A percentile compares a stretch with the other conserved stretches of the same genome.
Conservation (phyloP, 768 basidiomycete genomes). For the Mycena vitilis region DNA sequence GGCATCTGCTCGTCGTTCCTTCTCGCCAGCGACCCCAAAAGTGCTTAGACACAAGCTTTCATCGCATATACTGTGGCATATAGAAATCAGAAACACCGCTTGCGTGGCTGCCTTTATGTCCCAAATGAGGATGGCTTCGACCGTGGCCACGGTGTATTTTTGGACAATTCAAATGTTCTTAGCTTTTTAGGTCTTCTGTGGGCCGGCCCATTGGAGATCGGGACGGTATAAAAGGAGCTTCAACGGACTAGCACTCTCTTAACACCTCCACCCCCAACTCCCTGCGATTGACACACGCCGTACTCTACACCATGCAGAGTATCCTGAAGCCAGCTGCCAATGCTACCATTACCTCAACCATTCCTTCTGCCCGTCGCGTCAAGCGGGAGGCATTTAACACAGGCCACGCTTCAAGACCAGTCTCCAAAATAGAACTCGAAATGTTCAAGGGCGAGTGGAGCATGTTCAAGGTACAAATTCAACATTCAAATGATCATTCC, state of each 20-base stretch:
- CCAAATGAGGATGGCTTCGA: neutral
- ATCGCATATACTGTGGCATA: neutral
- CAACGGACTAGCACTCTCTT: neutral
- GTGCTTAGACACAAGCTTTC: neutral
- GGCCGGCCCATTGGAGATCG: neutral
- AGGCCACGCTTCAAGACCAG: conserved; percentile 9
- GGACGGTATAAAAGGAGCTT: neutral
- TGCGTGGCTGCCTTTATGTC: too few relatives aligned
- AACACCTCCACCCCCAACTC: neutral
- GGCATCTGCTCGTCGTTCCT: conserved; percentile 41
- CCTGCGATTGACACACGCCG: neutral
- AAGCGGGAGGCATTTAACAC: conserved; percentile 22
- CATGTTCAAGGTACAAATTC: neutral
- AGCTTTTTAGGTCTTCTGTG: neutral
- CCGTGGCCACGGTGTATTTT: neutral
- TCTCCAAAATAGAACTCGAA: conserved; percentile 18
- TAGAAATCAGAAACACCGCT: too few relatives aligned
- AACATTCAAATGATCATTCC: neutral
- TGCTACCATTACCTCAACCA: neutral
- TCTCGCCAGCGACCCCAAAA: conserved; percentile 22
- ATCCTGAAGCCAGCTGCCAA: conserved; percentile 1
- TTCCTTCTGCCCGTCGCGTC: neutral
- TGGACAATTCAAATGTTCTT: neutral
- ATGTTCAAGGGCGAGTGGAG: conserved; percentile 18
- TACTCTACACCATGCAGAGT: conserved; percentile 1